A percentile compares a stretch with the other conserved stretches of the same genome.
Conservation (phyloP, 768 basidiomycete species). For the Pleurotus citrinopileatus region DNA sequence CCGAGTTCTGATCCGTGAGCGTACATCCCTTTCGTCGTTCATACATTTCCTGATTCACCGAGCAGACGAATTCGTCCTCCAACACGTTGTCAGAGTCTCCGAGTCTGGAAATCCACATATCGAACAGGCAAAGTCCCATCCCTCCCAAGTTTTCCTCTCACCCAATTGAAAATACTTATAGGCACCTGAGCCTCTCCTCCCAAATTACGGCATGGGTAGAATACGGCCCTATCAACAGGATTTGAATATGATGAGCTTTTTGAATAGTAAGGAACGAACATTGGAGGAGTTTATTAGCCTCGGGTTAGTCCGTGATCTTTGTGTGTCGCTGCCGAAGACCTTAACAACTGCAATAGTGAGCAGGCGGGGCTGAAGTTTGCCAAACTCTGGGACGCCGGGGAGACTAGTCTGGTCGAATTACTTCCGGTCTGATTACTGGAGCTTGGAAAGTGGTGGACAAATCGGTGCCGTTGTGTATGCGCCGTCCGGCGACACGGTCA, state of each 20-base stretch:
- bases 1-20: slow-evolving; percentile 28
- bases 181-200: slow-evolving; percentile 43
- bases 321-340: not conserved
- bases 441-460: too few species aligned
- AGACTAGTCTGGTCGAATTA: slow-evolving; percentile 31
- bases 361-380: slow-evolving; percentile 30
- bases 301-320: slow-evolving; percentile 18
- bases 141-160: not conserved
- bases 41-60: not conserved
- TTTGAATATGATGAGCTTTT: slow-evolving; percentile 39
- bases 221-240: slow-evolving; percentile 41
- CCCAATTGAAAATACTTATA: slow-evolving; percentile 8
- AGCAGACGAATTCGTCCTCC: slow-evolving; percentile 36
- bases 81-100: slow-evolving; percentile 19
- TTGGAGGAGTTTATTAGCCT: slow-evolving; percentile 36
- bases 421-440: too few species aligned
- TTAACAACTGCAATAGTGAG: not conserved
- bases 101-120: not conserved
- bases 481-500: too few species aligned
- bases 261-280: slow-evolving; percentile 42
- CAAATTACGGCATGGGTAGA: slow-evolving; percentile 44
- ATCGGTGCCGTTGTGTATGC: too few species aligned
- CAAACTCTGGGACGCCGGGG: slow-evolving; percentile 34
- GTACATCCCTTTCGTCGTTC: not conserved
- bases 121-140: not conserved